Base-by-base conservation (phyloP, 2,329 filamentous ascomycete genomes). In the Zymoseptoria crescenta region DNA sequence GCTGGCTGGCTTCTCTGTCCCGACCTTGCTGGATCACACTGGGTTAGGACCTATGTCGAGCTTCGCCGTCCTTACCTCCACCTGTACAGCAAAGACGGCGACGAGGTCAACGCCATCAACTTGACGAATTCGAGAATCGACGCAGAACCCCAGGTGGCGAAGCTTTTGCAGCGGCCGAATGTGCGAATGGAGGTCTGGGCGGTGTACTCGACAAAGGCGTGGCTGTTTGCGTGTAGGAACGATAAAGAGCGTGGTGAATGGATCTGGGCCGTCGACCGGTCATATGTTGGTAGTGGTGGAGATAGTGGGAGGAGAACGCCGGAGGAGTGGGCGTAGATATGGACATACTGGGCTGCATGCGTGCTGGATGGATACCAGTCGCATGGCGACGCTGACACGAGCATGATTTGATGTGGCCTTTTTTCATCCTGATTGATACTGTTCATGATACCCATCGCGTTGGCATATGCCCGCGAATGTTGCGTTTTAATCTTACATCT, bases 201-300 rank as follows among this genome's bases (percentile, higher is more conserved):
- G 10, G 84, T 99, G 55, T 99, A 97, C 71, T 93, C 90, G 49
- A 89, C 88, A 60, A 96, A 96, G 74, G 96, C 92, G 30, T 99
- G 92, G 83, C 80, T 99, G 49, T 97, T 99, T 74, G 90, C 91
- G 13, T 89, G 91, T 24, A 82, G 91, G 59, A 93, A 86, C 68
- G 93, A 96, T 77, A 83, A 87, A 54, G 92, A 96, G 74, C 96
- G 96, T 79, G 87, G 92, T 67, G 94, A 97, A 73, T 99, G 94
- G 94, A 96, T 99, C 67, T 83, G 95, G 74, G 87, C 88, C 69
- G 91, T 99, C 67, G 94, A 99, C 74, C 88, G 96, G 78, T 89
- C 87, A 65, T 86, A 82, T 72, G 84, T 85, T 68, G 72, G 66
- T 21, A 68, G 66, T 56, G 62, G 62, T 49, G 62, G 63, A 29